phyloP scores from a whole-genome alignment of 2,329 filamentous ascomycete species.

The Fusarium oligoseptatum region DNA sequence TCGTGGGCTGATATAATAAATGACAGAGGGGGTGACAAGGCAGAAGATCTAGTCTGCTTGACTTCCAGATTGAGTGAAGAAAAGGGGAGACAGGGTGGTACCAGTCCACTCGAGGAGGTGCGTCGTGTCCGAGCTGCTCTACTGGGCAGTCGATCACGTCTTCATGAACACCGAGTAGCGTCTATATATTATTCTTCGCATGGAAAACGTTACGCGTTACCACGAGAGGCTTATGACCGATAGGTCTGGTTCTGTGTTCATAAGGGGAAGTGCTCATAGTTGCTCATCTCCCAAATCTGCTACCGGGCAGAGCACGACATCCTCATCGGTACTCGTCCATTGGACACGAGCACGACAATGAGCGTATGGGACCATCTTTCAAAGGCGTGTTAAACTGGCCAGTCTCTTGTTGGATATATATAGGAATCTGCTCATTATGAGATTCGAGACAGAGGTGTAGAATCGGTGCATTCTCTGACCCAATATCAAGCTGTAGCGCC shows the following conservation, averaged over 20 bases:
- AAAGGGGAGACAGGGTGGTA: neutral
- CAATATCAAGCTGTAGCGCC: neutral
- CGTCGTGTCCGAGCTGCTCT: too few species aligned
- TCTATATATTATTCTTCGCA: neutral
- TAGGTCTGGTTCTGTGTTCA: neutral
- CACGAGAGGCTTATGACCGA: neutral
- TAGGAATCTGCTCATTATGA: neutral
- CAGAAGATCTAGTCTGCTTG: neutral
- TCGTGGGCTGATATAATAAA: neutral
- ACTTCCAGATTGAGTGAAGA: neutral
- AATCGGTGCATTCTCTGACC: neutral
- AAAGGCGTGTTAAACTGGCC: neutral
- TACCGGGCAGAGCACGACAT: too few species aligned
- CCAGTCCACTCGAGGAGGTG: neutral
- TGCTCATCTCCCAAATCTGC: too few species aligned
- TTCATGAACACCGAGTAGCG: neutral
- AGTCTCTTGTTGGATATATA: neutral
- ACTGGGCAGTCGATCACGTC: neutral
- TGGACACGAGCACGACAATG: neutral
- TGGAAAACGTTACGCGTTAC: neutral
- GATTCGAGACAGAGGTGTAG: neutral
- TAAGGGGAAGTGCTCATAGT: neutral
- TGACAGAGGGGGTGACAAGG: neutral
- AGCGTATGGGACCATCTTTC: neutral
- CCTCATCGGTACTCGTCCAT: neutral